Percentiles rank a stretch among this genome's conserved stretches.
Evolutionary conservation across 2,329 filamentous ascomycete species (phyloP).

Genomic region (Fusarium nygamai): DNA sequence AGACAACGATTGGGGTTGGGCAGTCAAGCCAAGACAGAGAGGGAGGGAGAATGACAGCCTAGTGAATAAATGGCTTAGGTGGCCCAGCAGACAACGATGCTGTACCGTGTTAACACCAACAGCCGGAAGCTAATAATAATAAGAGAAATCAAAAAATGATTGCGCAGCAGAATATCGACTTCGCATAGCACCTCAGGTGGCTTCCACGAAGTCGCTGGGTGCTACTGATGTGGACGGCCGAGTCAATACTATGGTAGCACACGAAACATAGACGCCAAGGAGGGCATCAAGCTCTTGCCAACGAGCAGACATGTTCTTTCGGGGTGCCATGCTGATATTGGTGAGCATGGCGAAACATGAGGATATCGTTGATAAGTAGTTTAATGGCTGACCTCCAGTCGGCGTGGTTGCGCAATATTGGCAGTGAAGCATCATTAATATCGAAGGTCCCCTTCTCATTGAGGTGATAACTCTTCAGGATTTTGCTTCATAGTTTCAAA

Average conservation of each 20-base stretch:
- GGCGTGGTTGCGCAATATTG: neutral
- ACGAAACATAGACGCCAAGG: neutral
- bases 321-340: neutral
- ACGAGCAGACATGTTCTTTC: neutral
- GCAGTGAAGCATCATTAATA: neutral
- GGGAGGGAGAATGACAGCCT: neutral
- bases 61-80: slow-evolving; percentile 10
- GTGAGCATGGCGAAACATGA: neutral
- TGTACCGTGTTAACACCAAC: neutral
- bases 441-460: neutral
- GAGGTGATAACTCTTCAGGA: neutral
- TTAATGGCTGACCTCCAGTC: neutral
- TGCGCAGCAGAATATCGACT: neutral
- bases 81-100: neutral
- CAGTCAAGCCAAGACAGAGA: slow-evolving; percentile 22
- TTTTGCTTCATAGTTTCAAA: slow-evolving; percentile 6
- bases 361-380: neutral
- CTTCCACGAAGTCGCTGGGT: neutral
- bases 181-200: neutral
- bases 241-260: neutral
- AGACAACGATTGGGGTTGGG: slow-evolving; percentile 12
- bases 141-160: neutral
- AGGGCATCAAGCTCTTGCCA: neutral
- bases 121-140: neutral
- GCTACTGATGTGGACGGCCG: neutral